Base-by-base conservation (phyloP, 495 filamentous ascomycete species). In the Mycothermus thermophilus region DNA sequence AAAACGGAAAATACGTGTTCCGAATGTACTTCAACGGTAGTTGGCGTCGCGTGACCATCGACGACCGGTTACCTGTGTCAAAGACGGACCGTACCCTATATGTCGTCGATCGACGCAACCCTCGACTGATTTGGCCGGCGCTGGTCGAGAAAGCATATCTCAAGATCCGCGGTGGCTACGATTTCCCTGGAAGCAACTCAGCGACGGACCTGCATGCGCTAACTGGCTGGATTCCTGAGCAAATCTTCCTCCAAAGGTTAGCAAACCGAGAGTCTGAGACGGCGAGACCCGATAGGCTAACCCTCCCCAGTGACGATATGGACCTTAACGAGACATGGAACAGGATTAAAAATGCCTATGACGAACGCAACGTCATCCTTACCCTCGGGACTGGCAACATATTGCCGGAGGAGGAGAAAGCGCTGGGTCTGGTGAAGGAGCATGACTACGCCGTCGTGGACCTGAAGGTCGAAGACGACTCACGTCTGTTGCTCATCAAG, bases 101-200 rank as follows among this genome's bases (percentile, higher is more conserved):
- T 56, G 84, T 96, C n/a, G 69, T 88, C 25, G 87, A 96, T 48
- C 72, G 85, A 15, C 78, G 78, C 19, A 79, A 93, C 41, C 75
- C 79, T 8, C 55, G 52, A 12, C 65, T 87, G 24, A 51, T 94
- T 14, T 95, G 84, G 83, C 90, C 88, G n/a, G 86, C 90, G 16
- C 60, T 99, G 18, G 61, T 95, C 22, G 90, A 99, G 55, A 99
- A 99, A 50, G 90, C 90, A 3, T 99, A 96, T 42, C 62, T 99
- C n/a, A 99, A 96, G 59, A 71, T 96, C 6, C 72, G 85, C 14
- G 92, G 92, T 21, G 92, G 90, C 21, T 99, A 99, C 54, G 84
- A 96, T 43, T 96, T 99, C 44, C 90, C 90, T 2, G 90, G 90
- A n/a, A 95, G 88, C 47, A 95, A 99, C 51, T 95, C 87, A 3